phyloP scores from a whole-genome alignment of 2,329 filamentous ascomycete genomes.

The Diaporthe sp. region DNA sequence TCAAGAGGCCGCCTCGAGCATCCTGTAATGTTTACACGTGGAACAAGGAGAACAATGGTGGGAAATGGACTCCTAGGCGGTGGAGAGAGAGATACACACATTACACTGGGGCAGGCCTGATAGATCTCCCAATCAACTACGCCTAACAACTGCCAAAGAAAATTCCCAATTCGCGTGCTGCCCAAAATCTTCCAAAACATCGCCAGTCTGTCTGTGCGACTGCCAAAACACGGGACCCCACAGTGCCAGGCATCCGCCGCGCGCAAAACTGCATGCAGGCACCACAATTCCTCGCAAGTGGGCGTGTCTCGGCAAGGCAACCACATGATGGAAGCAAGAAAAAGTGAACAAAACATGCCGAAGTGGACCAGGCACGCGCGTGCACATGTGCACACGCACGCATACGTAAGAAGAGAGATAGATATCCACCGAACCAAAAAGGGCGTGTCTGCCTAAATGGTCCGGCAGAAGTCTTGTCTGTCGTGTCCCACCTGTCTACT shows the following conservation, averaged over 20 bases:
- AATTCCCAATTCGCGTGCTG: not conserved
- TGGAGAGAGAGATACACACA: conserved; percentile 1
- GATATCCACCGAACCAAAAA: not conserved
- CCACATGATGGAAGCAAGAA: not conserved
- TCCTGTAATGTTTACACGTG: conserved; percentile 24
- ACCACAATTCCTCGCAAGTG: not conserved
- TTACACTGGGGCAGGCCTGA: conserved; percentile 27
- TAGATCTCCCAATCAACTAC: conserved; percentile 37
- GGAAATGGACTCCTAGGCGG: not conserved
- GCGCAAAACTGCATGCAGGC: not conserved
- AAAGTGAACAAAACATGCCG: not conserved
- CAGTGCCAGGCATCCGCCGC: conserved; percentile 1
- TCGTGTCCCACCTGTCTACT: no score
- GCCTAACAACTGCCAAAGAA: not conserved
- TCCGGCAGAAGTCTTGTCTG: conserved; percentile 3
- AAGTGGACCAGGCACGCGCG: conserved; percentile 1
- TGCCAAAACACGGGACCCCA: not conserved
- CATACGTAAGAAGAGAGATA: not conserved
- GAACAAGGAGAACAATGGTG: not conserved
- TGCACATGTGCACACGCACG: conserved; percentile 10
- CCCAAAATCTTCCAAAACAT: not conserved
- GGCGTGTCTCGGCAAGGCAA: conserved; percentile 1
- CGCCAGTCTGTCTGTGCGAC: not conserved
- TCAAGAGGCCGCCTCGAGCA: not conserved
- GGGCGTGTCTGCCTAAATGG: conserved; percentile 30